Percentiles rank a stretch among this genome's conserved stretches.
Conservation (phyloP, 2,329 filamentous ascomycete genomes). For the Chaetomium strumarium region DNA sequence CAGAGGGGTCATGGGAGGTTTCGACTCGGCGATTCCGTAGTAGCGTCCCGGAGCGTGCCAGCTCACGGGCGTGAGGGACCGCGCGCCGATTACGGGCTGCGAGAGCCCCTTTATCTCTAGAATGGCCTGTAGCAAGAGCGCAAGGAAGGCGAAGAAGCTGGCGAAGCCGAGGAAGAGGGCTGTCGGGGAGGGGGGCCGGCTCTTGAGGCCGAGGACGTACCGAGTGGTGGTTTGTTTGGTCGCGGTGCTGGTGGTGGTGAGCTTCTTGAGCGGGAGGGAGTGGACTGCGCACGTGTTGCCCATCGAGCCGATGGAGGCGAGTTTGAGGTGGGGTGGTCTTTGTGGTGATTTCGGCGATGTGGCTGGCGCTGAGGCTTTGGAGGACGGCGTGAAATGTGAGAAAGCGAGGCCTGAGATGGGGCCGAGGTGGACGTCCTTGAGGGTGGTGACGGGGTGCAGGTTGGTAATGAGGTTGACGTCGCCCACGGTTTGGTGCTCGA, state of each 20-base stretch:
- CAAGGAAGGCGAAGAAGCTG: constrained; percentile 53
- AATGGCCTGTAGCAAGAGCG: constrained; percentile 57
- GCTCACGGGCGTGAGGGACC: constrained; percentile 46
- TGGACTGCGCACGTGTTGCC: constrained; percentile 76
- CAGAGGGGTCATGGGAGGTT: not conserved
- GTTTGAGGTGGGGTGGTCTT: constrained; percentile 61
- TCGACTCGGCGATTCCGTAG: not conserved
- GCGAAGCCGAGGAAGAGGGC: constrained; percentile 49
- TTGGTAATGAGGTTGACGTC: constrained; percentile 46
- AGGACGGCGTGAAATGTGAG: constrained; percentile 45
- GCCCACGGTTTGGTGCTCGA: constrained; percentile 57
- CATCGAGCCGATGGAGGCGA: constrained; percentile 71
- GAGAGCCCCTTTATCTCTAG: constrained; percentile 57
- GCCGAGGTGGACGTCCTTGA: constrained; percentile 50
- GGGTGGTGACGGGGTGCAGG: constrained; percentile 46
- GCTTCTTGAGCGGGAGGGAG: constrained; percentile 60
- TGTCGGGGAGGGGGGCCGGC: constrained; percentile 45
- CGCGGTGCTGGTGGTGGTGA: constrained; percentile 32
- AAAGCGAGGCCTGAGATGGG: constrained; percentile 56
- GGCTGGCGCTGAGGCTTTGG: not conserved
- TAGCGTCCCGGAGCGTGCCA: constrained; percentile 27
- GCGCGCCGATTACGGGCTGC: constrained; percentile 50
- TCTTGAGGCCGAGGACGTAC: constrained; percentile 62
- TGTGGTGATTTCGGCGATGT: constrained; percentile 27
- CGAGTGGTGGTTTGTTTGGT: constrained; percentile 42